These are phyloP conservation scores for Pichia ethanolica DNA, from an alignment of 805 yeast genomes.

Conservation along the genomic window DNA sequence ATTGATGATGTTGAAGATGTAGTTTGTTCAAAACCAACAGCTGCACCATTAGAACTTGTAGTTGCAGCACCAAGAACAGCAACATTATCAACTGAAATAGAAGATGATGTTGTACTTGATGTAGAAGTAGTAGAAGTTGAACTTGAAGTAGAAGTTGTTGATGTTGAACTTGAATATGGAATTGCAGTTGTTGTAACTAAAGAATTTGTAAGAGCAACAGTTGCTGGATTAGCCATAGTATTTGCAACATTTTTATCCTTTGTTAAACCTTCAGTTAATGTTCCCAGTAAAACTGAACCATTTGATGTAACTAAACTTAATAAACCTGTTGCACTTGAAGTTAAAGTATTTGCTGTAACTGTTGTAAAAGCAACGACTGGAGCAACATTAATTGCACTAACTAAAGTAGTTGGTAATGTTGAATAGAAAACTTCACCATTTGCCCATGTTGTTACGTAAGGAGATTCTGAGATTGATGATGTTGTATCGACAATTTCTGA, in stretches of 20 bases:
- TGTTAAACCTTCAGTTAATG: constrained; percentile 10
- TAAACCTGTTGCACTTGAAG: constrained; percentile 12
- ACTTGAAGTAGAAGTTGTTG: constrained; percentile 13
- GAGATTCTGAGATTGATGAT: neutral
- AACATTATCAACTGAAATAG: constrained; percentile 15
- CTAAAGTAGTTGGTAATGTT: neutral
- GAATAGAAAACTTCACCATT: constrained; percentile 12
- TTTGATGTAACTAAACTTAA: constrained; percentile 5
- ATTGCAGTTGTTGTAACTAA: constrained; percentile 14
- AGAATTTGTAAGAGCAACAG: constrained; percentile 17
- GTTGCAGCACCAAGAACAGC: constrained; percentile 13
- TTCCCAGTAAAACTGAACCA: constrained; percentile 5
- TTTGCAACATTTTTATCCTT: constrained; percentile 9
- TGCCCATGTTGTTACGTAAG: constrained; percentile 7
- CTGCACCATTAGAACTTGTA: constrained; percentile 23
- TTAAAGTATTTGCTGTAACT: constrained; percentile 7
- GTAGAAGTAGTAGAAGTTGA: constrained; percentile 10
- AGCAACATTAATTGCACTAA: constrained; percentile 2
- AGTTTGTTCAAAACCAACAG: neutral
- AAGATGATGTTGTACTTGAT: constrained; percentile 22
- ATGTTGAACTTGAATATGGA: constrained; percentile 8
- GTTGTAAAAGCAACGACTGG: constrained; percentile 14
- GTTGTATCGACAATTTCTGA: neutral
- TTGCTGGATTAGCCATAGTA: constrained; percentile 11
- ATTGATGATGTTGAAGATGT: constrained; percentile 10